phyloP scores from a whole-genome alignment of 768 basidiomycete genomes.

The Chalciporus chontae region DNA sequence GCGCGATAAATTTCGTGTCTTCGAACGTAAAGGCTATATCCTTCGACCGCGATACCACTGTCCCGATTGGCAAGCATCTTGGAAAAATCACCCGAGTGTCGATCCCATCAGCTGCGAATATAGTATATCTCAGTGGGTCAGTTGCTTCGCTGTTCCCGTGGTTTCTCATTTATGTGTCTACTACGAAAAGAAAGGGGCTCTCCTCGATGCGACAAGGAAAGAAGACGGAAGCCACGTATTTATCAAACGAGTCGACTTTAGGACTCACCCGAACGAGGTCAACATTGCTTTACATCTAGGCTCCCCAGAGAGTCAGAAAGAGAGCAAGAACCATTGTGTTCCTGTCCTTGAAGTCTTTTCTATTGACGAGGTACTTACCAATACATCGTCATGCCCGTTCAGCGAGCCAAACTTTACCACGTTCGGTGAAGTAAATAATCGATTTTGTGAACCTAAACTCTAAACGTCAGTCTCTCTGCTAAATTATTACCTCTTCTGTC shows the following conservation, averaged over 20 bases:
- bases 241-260: neutral
- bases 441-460: neutral
- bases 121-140: neutral
- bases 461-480: neutral
- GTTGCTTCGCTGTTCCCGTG: no score
- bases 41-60: constrained; percentile 24
- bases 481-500: no score
- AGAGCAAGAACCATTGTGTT: constrained; percentile 21
- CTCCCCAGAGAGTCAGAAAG: neutral
- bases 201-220: neutral
- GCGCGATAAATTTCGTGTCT: constrained; percentile 6
- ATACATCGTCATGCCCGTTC: constrained; percentile 24
- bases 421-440: constrained; percentile 16
- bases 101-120: neutral
- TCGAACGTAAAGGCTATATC: constrained; percentile 17
- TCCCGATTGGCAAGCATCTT: constrained; percentile 27
- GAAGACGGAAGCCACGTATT: neutral
- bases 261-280: neutral
- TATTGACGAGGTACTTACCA: constrained; percentile 4
- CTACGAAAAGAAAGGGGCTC: neutral
- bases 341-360: constrained; percentile 15
- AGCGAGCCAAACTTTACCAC: constrained; percentile 18
- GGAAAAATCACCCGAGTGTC: constrained; percentile 1
- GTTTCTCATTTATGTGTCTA: no score
- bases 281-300: neutral